Conservation (phyloP, 1,284 basidiomycete genomes). For the Leccinum pseudoinsigne region DNA sequence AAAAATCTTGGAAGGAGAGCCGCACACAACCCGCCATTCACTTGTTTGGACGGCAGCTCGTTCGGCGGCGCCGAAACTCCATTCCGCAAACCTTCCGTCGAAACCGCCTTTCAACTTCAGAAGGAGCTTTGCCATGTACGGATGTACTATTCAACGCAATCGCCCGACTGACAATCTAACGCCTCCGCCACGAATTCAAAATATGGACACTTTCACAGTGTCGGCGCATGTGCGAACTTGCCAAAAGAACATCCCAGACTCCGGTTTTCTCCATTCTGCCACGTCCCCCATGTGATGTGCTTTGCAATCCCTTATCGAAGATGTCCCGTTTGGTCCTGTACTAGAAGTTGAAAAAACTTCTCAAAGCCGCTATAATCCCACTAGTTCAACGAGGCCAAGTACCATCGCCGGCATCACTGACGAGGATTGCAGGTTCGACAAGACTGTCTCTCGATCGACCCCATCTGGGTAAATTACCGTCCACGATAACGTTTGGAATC, state of each 20-base stretch:
- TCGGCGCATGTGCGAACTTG: constrained; percentile 34
- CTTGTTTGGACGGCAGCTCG: constrained; percentile 66
- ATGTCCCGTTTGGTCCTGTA: constrained; percentile 71
- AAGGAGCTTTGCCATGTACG: constrained; percentile 58
- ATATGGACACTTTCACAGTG: not conserved
- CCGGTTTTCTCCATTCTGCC: constrained; percentile 80
- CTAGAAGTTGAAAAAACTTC: constrained; percentile 65
- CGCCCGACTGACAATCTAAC: constrained; percentile 5
- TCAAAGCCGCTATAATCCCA: constrained; percentile 82
- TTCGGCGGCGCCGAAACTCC: constrained; percentile 84
- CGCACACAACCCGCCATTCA: constrained; percentile 68
- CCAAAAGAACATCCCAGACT: constrained; percentile 89
- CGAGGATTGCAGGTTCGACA: constrained; percentile 75
- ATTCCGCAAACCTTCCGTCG: constrained; percentile 69
- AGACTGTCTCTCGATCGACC: constrained; percentile 47
- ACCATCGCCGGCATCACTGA: constrained; percentile 76
- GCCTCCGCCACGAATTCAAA: constrained; percentile 8
- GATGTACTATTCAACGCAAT: not conserved
- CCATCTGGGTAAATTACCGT: not conserved
- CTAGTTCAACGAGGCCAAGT: constrained; percentile 58
- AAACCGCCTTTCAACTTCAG: constrained; percentile 45
- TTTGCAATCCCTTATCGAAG: constrained; percentile 73
- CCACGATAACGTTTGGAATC: not conserved
- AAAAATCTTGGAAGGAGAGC: constrained; percentile 53
- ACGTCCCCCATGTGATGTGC: constrained; percentile 63